phyloP scores from a whole-genome alignment of 306 rosid species.

The Cucurbita ficifolia region DNA sequence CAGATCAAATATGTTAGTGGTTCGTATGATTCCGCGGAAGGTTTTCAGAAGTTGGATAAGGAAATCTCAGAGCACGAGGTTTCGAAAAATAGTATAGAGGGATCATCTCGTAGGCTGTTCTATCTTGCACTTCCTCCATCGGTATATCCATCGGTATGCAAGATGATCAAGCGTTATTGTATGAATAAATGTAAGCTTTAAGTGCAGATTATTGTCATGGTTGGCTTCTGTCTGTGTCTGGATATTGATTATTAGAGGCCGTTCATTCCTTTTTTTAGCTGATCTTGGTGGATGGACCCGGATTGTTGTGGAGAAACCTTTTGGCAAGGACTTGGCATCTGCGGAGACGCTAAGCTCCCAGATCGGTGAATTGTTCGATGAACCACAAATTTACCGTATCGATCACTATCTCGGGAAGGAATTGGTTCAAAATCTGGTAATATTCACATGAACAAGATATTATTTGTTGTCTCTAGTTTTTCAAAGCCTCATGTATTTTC shows the following conservation, averaged over 20 bases:
- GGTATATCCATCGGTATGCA: slow-evolving; percentile 87
- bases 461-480: slow-evolving; percentile 4
- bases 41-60: slow-evolving; percentile 63
- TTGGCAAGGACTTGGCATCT: slow-evolving; percentile 83
- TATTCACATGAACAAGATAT: slow-evolving; percentile 2
- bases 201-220: background rate
- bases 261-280: slow-evolving; percentile 29
- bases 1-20: slow-evolving; percentile 86
- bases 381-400: slow-evolving; percentile 83
- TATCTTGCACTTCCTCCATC: slow-evolving; percentile 99
- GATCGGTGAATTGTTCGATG: slow-evolving; percentile 76
- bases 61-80: slow-evolving; percentile 62
- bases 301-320: slow-evolving; percentile 93
- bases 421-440: slow-evolving; percentile 92
- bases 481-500: slow-evolving; percentile 17
- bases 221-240: background rate
- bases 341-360: slow-evolving; percentile 80
- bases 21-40: slow-evolving; percentile 66
- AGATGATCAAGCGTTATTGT: slow-evolving; percentile 71
- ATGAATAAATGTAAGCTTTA: slow-evolving; percentile 66
- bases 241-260: background rate
- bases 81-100: slow-evolving; percentile 34
- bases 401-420: slow-evolving; percentile 98
- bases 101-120: slow-evolving; percentile 76
- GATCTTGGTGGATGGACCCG: slow-evolving; percentile 98